Evolutionary conservation across 108 stramenopile genomes (phyloP), one percentile per base, ranked within the genome.

Genomic region (Skeletonema potamos): DNA sequence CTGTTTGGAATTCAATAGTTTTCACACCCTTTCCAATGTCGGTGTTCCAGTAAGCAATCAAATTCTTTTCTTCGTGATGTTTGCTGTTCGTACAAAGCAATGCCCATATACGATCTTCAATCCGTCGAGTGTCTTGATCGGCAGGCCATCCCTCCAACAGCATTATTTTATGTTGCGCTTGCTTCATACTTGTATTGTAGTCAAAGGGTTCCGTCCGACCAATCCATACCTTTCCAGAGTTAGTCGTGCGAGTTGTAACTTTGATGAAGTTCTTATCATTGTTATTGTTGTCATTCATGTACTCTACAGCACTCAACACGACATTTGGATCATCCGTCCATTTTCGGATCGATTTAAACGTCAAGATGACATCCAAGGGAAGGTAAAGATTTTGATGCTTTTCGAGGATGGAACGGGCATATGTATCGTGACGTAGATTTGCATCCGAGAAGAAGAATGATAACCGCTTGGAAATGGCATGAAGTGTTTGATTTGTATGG

Each of bases 401-500:
- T 24, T 34, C 32, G 17, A 79, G 54, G 15, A 62, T 66, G 15
- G 77, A 66, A 24, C 77, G 77, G 7, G 70, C 63, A 62, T 79
- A 66, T 7, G 57, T 13, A 36, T 79, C 70, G 29, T 79, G 70
- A 41, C 70, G 65, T n/a, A 79, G 51, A 34, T 79, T 79, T 4
- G 55, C 29, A 43, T 79, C 77, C 1, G 77, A 79, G 28, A 79
- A 79, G 43, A 79, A 66, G 65, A 79, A 79, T 11, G 44, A 30
- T 30, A 79, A 43, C 22, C 66, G 71, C 11, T 57, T 22, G 28
- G 66, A 61, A 44, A 72, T 22, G 8, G 58, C 48, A 3, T 59
- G 15, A 12, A 60, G 64, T 20, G 48, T 51, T 22, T 51, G 22
- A 2, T 41, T 41, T 15, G 15, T 41, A n/a, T 0, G 0, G 39